Evolutionary conservation across 163 green algal genomes (phyloP).

Genomic region (Chloromonas sp.): DNA sequence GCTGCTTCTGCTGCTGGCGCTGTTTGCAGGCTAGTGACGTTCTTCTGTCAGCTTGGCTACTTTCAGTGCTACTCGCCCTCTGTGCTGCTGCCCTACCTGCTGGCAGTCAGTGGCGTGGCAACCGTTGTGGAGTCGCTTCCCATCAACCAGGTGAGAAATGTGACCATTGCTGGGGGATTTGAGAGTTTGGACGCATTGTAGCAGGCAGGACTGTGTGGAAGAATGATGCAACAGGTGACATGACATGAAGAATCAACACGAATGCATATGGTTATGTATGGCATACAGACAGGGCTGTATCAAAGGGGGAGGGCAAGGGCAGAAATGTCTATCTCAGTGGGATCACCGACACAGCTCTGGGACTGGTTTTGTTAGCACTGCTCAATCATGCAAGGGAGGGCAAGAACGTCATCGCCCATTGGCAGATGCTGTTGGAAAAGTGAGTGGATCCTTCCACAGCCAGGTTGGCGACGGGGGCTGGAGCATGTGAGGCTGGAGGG

Average conservation of each 20-base stretch:
- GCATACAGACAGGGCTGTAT: not conserved
- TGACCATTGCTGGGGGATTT: not conserved
- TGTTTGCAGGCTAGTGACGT: conserved; percentile 29
- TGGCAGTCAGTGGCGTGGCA: conserved; percentile 39
- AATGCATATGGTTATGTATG: not conserved
- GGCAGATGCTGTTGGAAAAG: too few relatives aligned
- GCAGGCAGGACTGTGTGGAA: not conserved
- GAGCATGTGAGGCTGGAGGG: too few relatives aligned
- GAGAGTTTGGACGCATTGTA: not conserved
- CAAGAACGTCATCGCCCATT: too few relatives aligned
- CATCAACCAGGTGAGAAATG: conserved; percentile 42
- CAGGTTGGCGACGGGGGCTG: too few relatives aligned
- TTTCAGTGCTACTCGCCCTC: conserved; percentile 35
- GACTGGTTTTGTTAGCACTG: too few relatives aligned
- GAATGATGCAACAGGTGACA: not conserved
- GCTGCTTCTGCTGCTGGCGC: too few relatives aligned
- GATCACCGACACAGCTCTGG: too few relatives aligned
- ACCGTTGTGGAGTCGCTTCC: conserved; percentile 80
- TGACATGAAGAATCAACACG: not conserved
- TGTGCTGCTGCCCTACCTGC: conserved; percentile 35
- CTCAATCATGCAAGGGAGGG: too few relatives aligned
- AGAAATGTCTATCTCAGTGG: too few relatives aligned
- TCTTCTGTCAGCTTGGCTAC: conserved; percentile 53
- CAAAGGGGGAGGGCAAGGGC: not conserved
- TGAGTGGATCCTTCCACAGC: not conserved